Base-by-base conservation (phyloP, 441 rosid species). In the Erodium texanum region DNA sequence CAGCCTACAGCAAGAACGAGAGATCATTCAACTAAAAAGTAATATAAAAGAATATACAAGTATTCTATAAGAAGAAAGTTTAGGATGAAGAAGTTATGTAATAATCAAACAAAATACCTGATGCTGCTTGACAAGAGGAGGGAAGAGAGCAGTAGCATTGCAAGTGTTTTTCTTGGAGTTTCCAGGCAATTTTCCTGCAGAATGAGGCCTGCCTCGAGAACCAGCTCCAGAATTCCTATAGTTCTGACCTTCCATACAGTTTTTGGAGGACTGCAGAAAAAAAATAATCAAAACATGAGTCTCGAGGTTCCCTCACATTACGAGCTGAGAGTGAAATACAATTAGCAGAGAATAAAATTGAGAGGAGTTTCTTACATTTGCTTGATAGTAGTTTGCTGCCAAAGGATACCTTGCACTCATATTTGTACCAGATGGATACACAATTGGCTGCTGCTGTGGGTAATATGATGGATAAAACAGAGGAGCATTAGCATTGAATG, bases 391-490 rank as follows among this genome's bases (percentile, higher is more conserved):
- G 18, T 54, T 69, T 58, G 66, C 15, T 45, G 59, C 58, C 63
- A 67, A 67, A 66, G 76, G 78, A 71, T 73, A 29, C 29, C n/a
- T 66, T 24, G 58, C 32, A 61, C 67, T 71, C 58, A 66, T 27
- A 27, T 27, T 27, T 27, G 32, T 4, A 27, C 32, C 75, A 54
- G 63, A 68, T 27, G 56, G 75, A 63, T 69, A 73, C 0, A 71
- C 68, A 27, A 75, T 67, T 65, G 34, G 34, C 34, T 79, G 77
- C 66, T 79, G 82, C 63, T 8, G 14, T 7, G 27, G 63, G 63
- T 59, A 19, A 56, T 67, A 76, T 27, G 38, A 7, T 34, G 75
- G 72, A 50, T 7, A 29, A 69, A 63, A 34, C 14, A 71, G 76
- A 66, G 71, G 70, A 38, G 69, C 36, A 68, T 22, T 7, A 34